These are phyloP conservation scores for Kregervanrija delftensis DNA, from an alignment of 805 yeast genomes.

Conservation along the genomic window DNA sequence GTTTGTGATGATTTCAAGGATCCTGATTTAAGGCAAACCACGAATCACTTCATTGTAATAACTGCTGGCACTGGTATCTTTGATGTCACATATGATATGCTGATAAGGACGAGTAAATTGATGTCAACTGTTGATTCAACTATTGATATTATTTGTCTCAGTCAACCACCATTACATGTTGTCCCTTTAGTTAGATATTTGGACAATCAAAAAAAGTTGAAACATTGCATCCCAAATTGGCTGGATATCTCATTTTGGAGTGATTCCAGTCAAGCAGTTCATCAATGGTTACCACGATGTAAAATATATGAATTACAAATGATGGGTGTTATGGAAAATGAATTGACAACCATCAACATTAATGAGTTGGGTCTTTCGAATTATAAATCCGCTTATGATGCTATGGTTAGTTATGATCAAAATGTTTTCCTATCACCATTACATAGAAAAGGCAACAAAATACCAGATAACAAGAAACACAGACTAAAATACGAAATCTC, in stretches of 20 bases:
- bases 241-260: slow-evolving; percentile 89
- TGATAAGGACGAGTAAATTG: slow-evolving; percentile 68
- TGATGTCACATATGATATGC: slow-evolving; percentile 79
- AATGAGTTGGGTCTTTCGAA: slow-evolving; percentile 42
- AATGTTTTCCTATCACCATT: slow-evolving; percentile 35
- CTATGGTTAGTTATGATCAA: slow-evolving; percentile 65
- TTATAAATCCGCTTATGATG: slow-evolving; percentile 38
- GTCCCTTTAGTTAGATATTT: slow-evolving; percentile 81
- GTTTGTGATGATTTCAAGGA: slow-evolving; percentile 73
- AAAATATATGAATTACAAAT: slow-evolving; percentile 92
- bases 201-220: slow-evolving; percentile 41
- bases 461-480: not conserved
- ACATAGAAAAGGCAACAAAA: not conserved
- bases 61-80: slow-evolving; percentile 92
- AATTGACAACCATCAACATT: slow-evolving; percentile 61
- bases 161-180: slow-evolving; percentile 87
- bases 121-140: slow-evolving; percentile 77
- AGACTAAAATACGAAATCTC: too few relatives aligned
- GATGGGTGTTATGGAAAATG: slow-evolving; percentile 98
- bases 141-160: slow-evolving; percentile 79
- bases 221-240: slow-evolving; percentile 90
- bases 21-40: slow-evolving; percentile 81
- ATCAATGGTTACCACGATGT: slow-evolving; percentile 89
- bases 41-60: slow-evolving; percentile 81
- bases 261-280: slow-evolving; percentile 39